phyloP scores from a whole-genome alignment of 805 yeast genomes.

The Pichia heedii region DNA sequence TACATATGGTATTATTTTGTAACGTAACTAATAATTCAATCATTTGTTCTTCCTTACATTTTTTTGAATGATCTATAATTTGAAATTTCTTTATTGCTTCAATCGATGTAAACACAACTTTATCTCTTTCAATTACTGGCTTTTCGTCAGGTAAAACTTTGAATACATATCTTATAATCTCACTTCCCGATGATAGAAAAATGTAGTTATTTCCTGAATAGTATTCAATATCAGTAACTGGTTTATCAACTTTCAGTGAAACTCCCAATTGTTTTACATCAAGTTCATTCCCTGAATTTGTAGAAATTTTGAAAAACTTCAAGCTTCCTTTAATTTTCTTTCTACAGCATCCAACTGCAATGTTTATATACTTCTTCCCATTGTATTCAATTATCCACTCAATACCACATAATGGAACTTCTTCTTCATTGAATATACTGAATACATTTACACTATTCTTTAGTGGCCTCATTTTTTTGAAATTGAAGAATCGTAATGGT shows the following conservation, averaged over 20 bases:
- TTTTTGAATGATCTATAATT: no score
- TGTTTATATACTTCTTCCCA: not conserved
- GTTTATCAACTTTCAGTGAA: constrained; percentile 15
- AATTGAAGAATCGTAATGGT: not conserved
- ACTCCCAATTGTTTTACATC: constrained; percentile 10
- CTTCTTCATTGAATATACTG: not conserved
- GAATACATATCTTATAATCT: not conserved
- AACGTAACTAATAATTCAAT: not conserved
- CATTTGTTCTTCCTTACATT: not conserved
- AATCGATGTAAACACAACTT: no score
- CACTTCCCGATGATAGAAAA: not conserved
- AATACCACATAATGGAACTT: not conserved
- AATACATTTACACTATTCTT: not conserved
- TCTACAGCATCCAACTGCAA: constrained; percentile 28
- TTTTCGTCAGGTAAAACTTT: no score
- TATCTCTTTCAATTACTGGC: no score
- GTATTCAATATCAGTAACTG: constrained; percentile 16
- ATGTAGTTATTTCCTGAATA: not conserved
- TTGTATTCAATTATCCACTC: not conserved
- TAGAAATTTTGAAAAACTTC: constrained; percentile 23
- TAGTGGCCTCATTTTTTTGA: not conserved
- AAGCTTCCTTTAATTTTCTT: constrained; percentile 17
- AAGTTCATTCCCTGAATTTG: constrained; percentile 7
- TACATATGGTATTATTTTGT: constrained; percentile 13
- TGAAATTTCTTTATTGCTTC: no score